A percentile compares a stretch with the other conserved stretches of the same genome.
These are phyloP conservation scores for Camelina hispida DNA, from an alignment of 345 rosid species.

Conservation along the genomic window DNA sequence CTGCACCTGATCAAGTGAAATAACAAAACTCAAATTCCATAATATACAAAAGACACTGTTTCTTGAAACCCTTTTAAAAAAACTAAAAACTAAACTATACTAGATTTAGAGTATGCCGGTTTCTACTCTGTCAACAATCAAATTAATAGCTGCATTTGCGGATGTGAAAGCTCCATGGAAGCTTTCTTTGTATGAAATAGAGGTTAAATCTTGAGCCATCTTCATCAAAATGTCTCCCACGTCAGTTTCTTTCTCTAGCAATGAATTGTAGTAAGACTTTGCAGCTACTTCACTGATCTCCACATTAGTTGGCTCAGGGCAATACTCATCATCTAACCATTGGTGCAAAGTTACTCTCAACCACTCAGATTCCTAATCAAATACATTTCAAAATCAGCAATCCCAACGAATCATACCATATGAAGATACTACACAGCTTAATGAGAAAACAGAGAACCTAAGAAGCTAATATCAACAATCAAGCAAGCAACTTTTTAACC, in stretches of 20 bases:
- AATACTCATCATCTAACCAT: slow-evolving; percentile 95
- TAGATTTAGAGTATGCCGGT: not conserved
- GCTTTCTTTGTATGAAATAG: slow-evolving; percentile 80
- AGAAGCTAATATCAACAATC: not conserved
- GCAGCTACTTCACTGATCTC: slow-evolving; percentile 84
- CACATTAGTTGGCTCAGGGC: slow-evolving; percentile 90
- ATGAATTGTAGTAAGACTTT: slow-evolving; percentile 53
- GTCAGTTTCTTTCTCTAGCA: slow-evolving; percentile 63
- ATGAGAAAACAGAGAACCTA: not conserved
- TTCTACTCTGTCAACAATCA: slow-evolving; percentile 67
- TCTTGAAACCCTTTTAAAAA: slow-evolving; percentile 15
- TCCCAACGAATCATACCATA: not conserved
- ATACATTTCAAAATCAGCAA: slow-evolving; percentile 13
- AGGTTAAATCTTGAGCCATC: slow-evolving; percentile 74
- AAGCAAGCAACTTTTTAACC: not conserved
- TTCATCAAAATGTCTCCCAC: slow-evolving; percentile 76
- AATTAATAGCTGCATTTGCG: slow-evolving; percentile 73
- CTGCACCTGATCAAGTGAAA: slow-evolving; percentile 54
- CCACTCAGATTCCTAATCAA: slow-evolving; percentile 83
- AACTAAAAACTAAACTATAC: slow-evolving; percentile 3
- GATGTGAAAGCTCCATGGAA: slow-evolving; percentile 95
- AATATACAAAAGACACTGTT: slow-evolving; percentile 32
- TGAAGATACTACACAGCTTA: not conserved
- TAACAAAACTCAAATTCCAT: slow-evolving; percentile 29
- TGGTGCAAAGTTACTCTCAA: slow-evolving; percentile 77